phyloP scores from a whole-genome alignment of 345 rosid genomes.

The Brassica juncea region DNA sequence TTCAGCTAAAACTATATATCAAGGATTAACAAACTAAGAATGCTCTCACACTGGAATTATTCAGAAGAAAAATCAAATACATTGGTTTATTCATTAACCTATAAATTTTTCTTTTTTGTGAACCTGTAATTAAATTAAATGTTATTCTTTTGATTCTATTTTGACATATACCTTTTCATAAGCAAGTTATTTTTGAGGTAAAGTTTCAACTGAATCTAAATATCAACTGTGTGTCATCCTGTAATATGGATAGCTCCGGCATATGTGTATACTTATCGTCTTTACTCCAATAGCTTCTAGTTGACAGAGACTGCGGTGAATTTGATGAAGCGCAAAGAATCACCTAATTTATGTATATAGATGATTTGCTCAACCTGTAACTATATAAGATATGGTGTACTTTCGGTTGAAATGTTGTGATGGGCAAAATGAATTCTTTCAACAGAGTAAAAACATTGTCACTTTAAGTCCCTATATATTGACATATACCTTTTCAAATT shows the following conservation, averaged over 20 bases:
- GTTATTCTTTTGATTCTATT: background rate
- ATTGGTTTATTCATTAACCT: background rate
- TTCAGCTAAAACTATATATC: background rate
- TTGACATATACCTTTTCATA: background rate
- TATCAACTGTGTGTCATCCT: background rate
- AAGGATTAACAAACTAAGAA: conserved; percentile 4
- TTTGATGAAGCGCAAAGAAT: background rate
- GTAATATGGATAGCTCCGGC: background rate
- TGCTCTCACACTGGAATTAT: background rate
- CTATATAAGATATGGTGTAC: background rate
- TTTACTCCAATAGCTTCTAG: background rate
- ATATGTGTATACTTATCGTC: background rate
- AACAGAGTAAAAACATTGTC: background rate
- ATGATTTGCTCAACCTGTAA: background rate
- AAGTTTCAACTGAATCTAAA: background rate
- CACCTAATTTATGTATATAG: background rate
- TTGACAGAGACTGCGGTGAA: background rate
- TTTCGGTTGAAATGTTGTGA: background rate
- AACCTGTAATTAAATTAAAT: background rate
- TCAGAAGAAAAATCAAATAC: background rate
- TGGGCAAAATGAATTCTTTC: background rate
- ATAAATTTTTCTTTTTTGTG: background rate
- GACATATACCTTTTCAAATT: too few species aligned
- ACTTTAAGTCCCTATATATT: background rate
- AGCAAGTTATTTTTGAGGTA: background rate